A percentile compares a stretch with the other conserved stretches of the same genome.
Conservation (phyloP, 805 yeast genomes). For the Candida fluviatilis region DNA sequence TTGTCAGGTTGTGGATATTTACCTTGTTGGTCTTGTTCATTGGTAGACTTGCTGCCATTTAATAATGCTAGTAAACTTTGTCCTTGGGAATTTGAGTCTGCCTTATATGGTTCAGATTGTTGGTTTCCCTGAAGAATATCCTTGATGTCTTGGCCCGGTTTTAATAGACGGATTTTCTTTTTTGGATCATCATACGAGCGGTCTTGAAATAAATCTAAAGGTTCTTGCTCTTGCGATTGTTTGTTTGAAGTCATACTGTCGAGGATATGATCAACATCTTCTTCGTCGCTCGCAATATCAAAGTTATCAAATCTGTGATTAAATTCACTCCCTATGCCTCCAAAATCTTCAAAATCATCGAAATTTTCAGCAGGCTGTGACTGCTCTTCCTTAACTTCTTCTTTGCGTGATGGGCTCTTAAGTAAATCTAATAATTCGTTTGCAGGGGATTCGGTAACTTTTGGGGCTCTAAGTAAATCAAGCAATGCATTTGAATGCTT, state of each 20-base stretch:
- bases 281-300: constrained; percentile 36
- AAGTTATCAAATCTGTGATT: constrained; percentile 18
- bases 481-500: constrained; percentile 3
- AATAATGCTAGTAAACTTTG: constrained; percentile 19
- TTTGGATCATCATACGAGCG: constrained; percentile 8
- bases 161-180: constrained; percentile 21
- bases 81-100: constrained; percentile 12
- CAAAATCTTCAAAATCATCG: constrained; percentile 30
- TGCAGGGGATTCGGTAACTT: constrained; percentile 4
- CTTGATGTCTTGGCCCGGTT: constrained; percentile 23
- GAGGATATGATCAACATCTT: constrained; percentile 15
- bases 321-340: constrained; percentile 13
- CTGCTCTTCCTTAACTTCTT: constrained; percentile 13
- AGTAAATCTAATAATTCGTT: constrained; percentile 14
- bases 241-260: constrained; percentile 5
- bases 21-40: not conserved
- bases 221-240: constrained; percentile 2
- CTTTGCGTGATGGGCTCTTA: constrained; percentile 6
- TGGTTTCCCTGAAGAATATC: constrained; percentile 6
- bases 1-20: not conserved
- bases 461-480: constrained; percentile 1
- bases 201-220: not conserved
- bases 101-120: constrained; percentile 2
- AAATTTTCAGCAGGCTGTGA: constrained; percentile 30
- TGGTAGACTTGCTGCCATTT: constrained; percentile 9